Base-by-base conservation (phyloP, 2,329 filamentous ascomycete genomes). In the Aspergillus ochraceoroseus region DNA sequence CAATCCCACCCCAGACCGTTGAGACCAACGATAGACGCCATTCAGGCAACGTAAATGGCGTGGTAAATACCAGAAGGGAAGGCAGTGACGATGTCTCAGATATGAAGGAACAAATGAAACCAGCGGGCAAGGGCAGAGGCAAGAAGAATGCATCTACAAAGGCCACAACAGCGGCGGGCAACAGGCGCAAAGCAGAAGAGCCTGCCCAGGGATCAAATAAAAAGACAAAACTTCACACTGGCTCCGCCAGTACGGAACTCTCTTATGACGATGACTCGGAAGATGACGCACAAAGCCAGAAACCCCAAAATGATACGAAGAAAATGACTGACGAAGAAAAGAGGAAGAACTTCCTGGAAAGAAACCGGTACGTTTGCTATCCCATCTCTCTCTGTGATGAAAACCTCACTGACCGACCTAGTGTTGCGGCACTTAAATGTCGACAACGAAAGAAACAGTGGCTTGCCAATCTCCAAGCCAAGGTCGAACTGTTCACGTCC, bases 271-370 rank as follows among this genome's bases (percentile, higher is more conserved):
- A 70, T 15, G 71, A 74, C n/a, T 71, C 70, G 0, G 75, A 79
- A 2, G 71, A 76, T 3, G 71, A 67, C 38, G 71, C 58, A 11
- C 17, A 37, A 25, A 55, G 73, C 49, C 76, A 72, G 32, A 75
- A 78, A 34, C 73, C 77, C 4, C 75, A 73, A 19, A 59, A 54
- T 35, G 71, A 78, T 32, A 65, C 73, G 27, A 79, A 83, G 55
- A 95, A 95, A 72, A 94, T 95, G 87, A 95, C 89, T 0, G 92
- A 96, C 41, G 92, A 96, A 59, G 92, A 98, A 71, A 98, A 98
- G 73, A 79, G 92, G 28, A 95, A 94, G 70, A 98, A 96, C 63
- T 98, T 98, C 65, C 73, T 98, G 2, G 92, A 98, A 61, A 77
- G 92, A 18, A 98, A 98, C 65, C 82, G 90, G 90, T 94, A 79